phyloP scores from a whole-genome alignment of 805 yeast genomes.

The Hanseniaspora clermontiae region DNA sequence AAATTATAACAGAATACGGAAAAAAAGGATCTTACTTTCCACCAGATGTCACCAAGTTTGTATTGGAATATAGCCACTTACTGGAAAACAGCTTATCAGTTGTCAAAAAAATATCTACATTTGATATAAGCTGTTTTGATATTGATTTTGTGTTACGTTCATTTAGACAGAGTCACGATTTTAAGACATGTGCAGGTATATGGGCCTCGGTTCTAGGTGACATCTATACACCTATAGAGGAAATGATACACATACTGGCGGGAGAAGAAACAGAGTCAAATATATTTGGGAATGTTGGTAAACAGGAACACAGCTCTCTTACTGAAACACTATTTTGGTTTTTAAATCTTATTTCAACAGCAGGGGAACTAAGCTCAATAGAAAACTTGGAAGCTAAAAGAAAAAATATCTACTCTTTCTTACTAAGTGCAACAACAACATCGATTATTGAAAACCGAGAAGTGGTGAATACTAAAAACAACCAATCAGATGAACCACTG shows the following conservation, averaged over 20 bases:
- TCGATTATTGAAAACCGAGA: constrained; percentile 22
- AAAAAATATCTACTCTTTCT: constrained; percentile 33
- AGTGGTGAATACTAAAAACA: constrained; percentile 27
- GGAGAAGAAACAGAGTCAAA: constrained; percentile 18
- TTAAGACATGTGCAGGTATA: constrained; percentile 32
- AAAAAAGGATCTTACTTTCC: neutral
- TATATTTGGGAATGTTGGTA: constrained; percentile 16
- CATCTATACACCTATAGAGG: constrained; percentile 55
- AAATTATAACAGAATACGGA: neutral
- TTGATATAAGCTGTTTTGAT: constrained; percentile 60
- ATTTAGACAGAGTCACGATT: constrained; percentile 42
- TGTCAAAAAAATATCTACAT: constrained; percentile 1
- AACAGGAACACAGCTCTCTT: constrained; percentile 15
- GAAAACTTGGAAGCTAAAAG: constrained; percentile 29
- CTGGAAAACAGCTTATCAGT: neutral
- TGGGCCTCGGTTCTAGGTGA: constrained; percentile 63
- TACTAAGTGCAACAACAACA: constrained; percentile 47
- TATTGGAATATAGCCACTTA: neutral
- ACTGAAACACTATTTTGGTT: constrained; percentile 37
- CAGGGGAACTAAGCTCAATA: constrained; percentile 70
- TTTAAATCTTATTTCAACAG: constrained; percentile 54
- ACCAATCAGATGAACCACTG: constrained; percentile 32
- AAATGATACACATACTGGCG: constrained; percentile 33
- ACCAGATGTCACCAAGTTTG: neutral
- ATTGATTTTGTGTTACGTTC: constrained; percentile 60